Percentiles rank a stretch among this genome's conserved stretches.
Conservation (phyloP, 1,284 basidiomycete genomes). For the Cryptococcus maquisensis region DNA sequence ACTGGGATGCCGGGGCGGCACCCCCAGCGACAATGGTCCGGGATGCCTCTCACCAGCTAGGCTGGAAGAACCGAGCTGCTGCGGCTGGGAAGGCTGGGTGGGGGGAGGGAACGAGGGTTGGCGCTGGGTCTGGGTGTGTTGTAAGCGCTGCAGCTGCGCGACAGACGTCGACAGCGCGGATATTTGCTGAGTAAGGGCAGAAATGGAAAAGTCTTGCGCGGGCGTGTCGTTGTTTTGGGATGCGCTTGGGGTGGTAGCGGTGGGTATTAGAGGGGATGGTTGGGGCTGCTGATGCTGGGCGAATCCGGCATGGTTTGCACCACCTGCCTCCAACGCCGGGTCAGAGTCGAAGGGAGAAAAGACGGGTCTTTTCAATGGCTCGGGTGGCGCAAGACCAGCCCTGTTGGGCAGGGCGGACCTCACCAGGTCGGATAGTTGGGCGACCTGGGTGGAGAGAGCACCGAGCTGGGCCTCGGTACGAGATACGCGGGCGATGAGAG, state of each 20-base stretch:
- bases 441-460: constrained; percentile 36
- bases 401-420: constrained; percentile 10
- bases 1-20: constrained; percentile 4
- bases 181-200: constrained; percentile 71
- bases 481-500: constrained; percentile 31
- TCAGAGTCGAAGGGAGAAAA: constrained; percentile 15
- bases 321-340: not conserved
- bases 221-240: not conserved
- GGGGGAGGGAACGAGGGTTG: constrained; percentile 7
- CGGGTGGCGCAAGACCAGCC: not conserved
- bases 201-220: constrained; percentile 41
- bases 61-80: not conserved
- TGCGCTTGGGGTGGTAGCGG: not conserved
- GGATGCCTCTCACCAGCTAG: constrained; percentile 3
- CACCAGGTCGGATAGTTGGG: constrained; percentile 26
- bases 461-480: constrained; percentile 34
- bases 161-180: constrained; percentile 78
- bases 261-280: not conserved
- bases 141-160: constrained; percentile 60
- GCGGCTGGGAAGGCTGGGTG: not conserved
- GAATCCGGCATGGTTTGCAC: not conserved
- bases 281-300: too few species aligned
- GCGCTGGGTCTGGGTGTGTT: constrained; percentile 24
- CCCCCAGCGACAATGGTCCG: constrained; percentile 8
- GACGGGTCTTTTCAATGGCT: not conserved